These are phyloP conservation scores for Euphorbia schlechtendalii DNA, from an alignment of 441 rosid species.

Conservation along the genomic window DNA sequence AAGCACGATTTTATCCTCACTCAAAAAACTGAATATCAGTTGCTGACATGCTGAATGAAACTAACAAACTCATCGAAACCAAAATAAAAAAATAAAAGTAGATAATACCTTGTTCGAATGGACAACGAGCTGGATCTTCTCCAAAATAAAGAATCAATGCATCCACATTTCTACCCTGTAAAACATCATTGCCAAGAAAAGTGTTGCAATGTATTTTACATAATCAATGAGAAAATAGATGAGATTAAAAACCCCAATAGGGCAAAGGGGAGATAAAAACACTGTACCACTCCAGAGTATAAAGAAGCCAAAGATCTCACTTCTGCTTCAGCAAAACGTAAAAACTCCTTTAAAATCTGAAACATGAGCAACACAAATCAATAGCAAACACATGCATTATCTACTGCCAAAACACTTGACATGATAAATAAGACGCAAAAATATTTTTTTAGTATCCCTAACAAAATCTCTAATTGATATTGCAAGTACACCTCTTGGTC, in stretches of 20 bases:
- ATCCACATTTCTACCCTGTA: slow-evolving; percentile 88
- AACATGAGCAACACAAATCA: slow-evolving; percentile 1
- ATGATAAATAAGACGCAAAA: background rate
- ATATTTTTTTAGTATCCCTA: background rate
- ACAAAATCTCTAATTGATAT: too few relatives aligned
- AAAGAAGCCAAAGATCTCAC: slow-evolving; percentile 75
- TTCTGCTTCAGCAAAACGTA: slow-evolving; percentile 77
- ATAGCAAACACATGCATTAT: background rate
- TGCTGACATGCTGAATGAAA: background rate
- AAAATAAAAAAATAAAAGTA: background rate
- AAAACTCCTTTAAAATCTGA: slow-evolving; percentile 74
- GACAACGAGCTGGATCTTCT: slow-evolving; percentile 91
- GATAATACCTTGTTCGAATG: slow-evolving; percentile 83
- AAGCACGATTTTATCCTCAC: too few relatives aligned
- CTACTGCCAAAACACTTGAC: background rate
- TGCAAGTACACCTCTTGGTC: background rate
- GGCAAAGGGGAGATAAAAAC: slow-evolving; percentile 10
- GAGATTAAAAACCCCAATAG: too few relatives aligned
- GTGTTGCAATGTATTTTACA: background rate
- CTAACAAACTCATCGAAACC: background rate
- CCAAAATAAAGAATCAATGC: slow-evolving; percentile 88
- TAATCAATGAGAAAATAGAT: slow-evolving; percentile 8
- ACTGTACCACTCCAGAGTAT: slow-evolving; percentile 76
- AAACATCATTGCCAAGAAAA: slow-evolving; percentile 13
- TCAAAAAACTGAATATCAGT: background rate